These are phyloP conservation scores for Sporisorium graminicola DNA, from an alignment of 1,284 basidiomycete genomes.

Conservation along the genomic window DNA sequence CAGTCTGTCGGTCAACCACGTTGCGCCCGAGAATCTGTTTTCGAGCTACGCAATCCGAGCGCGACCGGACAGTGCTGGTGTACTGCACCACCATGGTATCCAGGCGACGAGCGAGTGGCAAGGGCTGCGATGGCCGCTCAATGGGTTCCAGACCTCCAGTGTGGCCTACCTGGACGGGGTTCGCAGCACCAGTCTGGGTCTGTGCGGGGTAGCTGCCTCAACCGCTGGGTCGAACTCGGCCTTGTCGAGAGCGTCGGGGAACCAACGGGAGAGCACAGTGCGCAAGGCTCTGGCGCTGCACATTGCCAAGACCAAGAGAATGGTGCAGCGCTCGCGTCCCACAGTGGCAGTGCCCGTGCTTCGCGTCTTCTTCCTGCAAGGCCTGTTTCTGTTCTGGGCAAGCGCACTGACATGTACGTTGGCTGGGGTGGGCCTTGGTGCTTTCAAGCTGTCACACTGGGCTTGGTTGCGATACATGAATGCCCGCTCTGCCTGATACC, in stretches of 20 bases:
- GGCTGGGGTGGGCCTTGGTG: slow-evolving; percentile 13
- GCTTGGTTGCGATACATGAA: slow-evolving; percentile 25
- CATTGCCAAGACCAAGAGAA: slow-evolving; percentile 16
- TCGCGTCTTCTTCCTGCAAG: slow-evolving; percentile 31
- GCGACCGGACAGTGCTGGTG: background rate
- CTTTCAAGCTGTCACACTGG: slow-evolving; percentile 23
- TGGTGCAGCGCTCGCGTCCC: slow-evolving; percentile 15
- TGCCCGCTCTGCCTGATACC: too few species aligned
- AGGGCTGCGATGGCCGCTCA: slow-evolving; percentile 18
- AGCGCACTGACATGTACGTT: slow-evolving; percentile 13
- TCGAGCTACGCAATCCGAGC: slow-evolving; percentile 23
- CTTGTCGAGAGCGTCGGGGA: slow-evolving; percentile 1
- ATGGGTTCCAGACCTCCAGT: slow-evolving; percentile 11
- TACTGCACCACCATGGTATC: slow-evolving; percentile 13
- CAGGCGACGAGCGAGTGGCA: background rate
- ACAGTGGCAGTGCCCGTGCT: slow-evolving; percentile 11
- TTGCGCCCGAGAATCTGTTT: slow-evolving; percentile 29
- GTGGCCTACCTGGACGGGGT: slow-evolving; percentile 7
- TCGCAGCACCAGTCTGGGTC: slow-evolving; percentile 13
- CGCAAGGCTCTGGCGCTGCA: slow-evolving; percentile 16
- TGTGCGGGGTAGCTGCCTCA: slow-evolving; percentile 10
- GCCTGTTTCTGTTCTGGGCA: slow-evolving; percentile 28
- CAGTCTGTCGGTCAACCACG: slow-evolving; percentile 21
- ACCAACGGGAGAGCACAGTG: slow-evolving; percentile 13
- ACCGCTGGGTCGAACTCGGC: slow-evolving; percentile 7